These are phyloP conservation scores for Vitis hybrid DNA, from an alignment of 177 flowering plant genomes.

Conservation along the genomic window DNA sequence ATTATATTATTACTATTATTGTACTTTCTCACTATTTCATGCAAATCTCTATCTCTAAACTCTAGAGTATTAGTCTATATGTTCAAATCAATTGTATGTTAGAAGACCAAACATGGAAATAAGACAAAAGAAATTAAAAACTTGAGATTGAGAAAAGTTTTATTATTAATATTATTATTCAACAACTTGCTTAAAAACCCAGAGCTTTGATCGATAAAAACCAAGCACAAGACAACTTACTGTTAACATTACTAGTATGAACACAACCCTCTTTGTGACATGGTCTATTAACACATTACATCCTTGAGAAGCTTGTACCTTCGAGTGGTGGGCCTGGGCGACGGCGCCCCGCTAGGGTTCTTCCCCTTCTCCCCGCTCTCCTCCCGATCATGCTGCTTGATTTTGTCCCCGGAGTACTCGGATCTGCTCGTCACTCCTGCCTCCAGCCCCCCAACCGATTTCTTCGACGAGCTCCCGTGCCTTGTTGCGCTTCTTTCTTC, in stretches of 20 bases:
- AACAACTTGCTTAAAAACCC: slow-evolving; percentile 17
- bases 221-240: not conserved
- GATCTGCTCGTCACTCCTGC: slow-evolving; percentile 28
- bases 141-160: slow-evolving; percentile 4
- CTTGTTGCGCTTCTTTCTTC: slow-evolving; percentile 46
- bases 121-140: not conserved
- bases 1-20: no score
- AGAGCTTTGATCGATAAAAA: not conserved
- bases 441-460: slow-evolving; percentile 18
- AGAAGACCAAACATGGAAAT: not conserved
- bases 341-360: slow-evolving; percentile 41
- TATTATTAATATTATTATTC: slow-evolving; percentile 15
- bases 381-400: slow-evolving; percentile 43
- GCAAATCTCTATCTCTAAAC: no score
- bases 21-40: no score
- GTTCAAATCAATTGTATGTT: not conserved
- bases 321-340: slow-evolving; percentile 51
- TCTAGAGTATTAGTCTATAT: no score
- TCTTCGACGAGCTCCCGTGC: slow-evolving; percentile 43
- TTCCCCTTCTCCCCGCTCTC: slow-evolving; percentile 48
- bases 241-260: not conserved
- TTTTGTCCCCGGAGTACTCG: slow-evolving; percentile 46
- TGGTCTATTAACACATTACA: slow-evolving; percentile 51
- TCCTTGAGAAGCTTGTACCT: slow-evolving; percentile 86
- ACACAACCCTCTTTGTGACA: slow-evolving; percentile 1